These are phyloP conservation scores for Bullera alba DNA, from an alignment of 768 basidiomycete species.

Conservation along the genomic window DNA sequence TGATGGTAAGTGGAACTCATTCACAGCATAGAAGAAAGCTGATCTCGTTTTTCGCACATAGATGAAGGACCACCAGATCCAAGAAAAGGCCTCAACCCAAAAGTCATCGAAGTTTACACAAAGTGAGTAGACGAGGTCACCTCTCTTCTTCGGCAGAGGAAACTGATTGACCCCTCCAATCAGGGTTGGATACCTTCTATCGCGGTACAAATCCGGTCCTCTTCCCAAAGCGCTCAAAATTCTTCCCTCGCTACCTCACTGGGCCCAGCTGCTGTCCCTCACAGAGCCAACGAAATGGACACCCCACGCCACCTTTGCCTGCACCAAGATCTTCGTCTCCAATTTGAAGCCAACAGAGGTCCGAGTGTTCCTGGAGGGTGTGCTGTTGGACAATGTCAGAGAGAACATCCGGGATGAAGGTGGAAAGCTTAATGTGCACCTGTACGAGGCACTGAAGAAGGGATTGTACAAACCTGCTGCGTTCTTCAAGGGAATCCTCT, in stretches of 20 bases:
- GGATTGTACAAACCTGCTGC: conserved; percentile 93
- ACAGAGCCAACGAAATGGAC: conserved; percentile 92
- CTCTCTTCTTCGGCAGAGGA: not conserved
- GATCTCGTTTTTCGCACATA: conserved; percentile 6
- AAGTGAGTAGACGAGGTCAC: conserved; percentile 62
- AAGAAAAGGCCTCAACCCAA: conserved; percentile 79
- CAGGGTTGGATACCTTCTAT: conserved; percentile 79
- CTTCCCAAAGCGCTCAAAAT: conserved; percentile 98
- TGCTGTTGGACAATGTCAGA: conserved; percentile 78
- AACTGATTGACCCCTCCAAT: not conserved
- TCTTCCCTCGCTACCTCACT: conserved; percentile 86
- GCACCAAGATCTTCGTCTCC: conserved; percentile 90
- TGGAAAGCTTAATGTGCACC: conserved; percentile 84
- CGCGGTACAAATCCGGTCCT: conserved; percentile 84
- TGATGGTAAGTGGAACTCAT: conserved; percentile 35
- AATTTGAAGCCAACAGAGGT: conserved; percentile 94
- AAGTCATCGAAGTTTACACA: conserved; percentile 84
- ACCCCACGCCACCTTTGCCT: conserved; percentile 86
- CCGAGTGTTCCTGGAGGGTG: conserved; percentile 83
- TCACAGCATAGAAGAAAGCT: no score
- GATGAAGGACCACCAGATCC: conserved; percentile 58
- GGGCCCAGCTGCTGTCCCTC: conserved; percentile 90
- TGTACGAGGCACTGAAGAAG: conserved; percentile 86
- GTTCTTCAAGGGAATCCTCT: conserved; percentile 96
- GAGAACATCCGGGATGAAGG: conserved; percentile 73